Percentiles rank a stretch among this genome's conserved stretches.
These are phyloP conservation scores for Cutaneotrichosporon daszewskae DNA, from an alignment of 1,284 basidiomycete genomes.

Conservation along the genomic window DNA sequence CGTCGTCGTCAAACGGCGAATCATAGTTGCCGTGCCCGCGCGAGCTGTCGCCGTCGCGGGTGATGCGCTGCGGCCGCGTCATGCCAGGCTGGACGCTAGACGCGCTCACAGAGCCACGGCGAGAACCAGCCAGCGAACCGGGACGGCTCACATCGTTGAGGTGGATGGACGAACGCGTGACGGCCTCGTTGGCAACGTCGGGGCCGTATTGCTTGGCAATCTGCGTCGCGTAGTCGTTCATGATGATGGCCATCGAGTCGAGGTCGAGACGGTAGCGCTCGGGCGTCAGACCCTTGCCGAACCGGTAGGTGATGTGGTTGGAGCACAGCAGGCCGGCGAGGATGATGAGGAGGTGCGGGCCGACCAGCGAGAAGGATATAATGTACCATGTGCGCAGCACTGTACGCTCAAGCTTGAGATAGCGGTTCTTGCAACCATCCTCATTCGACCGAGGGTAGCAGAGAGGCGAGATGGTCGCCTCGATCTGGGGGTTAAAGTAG, in stretches of 20 bases:
- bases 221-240: constrained; percentile 62
- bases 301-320: constrained; percentile 68
- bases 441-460: constrained; percentile 62
- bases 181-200: constrained; percentile 37
- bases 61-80: neutral
- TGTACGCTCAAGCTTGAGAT: constrained; percentile 58
- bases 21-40: constrained; percentile 4
- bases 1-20: constrained; percentile 13
- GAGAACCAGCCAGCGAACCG: constrained; percentile 12
- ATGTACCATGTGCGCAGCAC: constrained; percentile 57
- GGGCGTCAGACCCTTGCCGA: constrained; percentile 71
- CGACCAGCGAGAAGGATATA: constrained; percentile 60
- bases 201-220: constrained; percentile 47
- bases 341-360: constrained; percentile 61
- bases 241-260: constrained; percentile 62
- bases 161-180: constrained; percentile 36
- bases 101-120: constrained; percentile 9
- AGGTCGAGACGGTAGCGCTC: constrained; percentile 62
- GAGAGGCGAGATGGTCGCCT: constrained; percentile 59
- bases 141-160: constrained; percentile 15
- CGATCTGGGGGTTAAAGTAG: constrained; percentile 60
- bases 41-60: neutral
- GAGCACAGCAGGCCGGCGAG: constrained; percentile 60
- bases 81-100: no score
- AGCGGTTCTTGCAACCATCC: constrained; percentile 63